Base-by-base conservation (phyloP, 2,329 filamentous ascomycete species). In the Colletotrichum sp. region DNA sequence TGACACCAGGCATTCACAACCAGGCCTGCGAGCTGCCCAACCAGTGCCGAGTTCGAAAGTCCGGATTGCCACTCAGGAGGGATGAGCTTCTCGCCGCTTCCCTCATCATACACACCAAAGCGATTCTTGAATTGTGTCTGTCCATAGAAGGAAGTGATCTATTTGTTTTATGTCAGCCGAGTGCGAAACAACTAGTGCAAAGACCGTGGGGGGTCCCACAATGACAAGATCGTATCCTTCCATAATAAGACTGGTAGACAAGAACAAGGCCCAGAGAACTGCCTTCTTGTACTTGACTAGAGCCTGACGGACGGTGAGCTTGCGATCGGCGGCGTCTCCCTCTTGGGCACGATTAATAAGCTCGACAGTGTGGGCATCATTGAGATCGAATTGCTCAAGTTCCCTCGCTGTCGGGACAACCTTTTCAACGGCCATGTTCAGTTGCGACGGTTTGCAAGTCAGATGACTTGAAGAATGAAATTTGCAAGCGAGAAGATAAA, bases 201-300 rank as follows among this genome's bases (percentile, higher is more conserved):
- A 21, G 10, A 5, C 6, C 10, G 12, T 44, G 8, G 26, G 26
- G 44, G 10, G 85, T n/a, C 83, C 78, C 15, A 89, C 79, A 1
- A 89, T 81, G 36, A 86, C 87, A 3, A 86, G 83, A 68, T 89
- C 88, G 79, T 89, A 89, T 5, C 88, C 88, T 76, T 89, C 88
- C 88, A 89, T 89, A 76, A 89, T 83, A 64, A 89, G 84, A 5
- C 86, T 85, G 18, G 84, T 84, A 8, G 86, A 88, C 64, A 88
- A 55, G 26, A 82, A 78, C 57, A 82, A 76, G 12, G 81, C 79
- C 82, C 81, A 83, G 28, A 79, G 76, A 16, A 82, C 80, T 9
- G 81, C 82, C 64, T 83, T 82, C 28, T 79, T 80, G 64, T 82
- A 82, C 32, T 80, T 80, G 28, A 72, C 77, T 10, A 82, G 67